Percentiles rank a stretch among this genome's conserved stretches.
Evolutionary conservation across 1,284 basidiomycete genomes (phyloP).

Genomic region (Ustilago tritici): DNA sequence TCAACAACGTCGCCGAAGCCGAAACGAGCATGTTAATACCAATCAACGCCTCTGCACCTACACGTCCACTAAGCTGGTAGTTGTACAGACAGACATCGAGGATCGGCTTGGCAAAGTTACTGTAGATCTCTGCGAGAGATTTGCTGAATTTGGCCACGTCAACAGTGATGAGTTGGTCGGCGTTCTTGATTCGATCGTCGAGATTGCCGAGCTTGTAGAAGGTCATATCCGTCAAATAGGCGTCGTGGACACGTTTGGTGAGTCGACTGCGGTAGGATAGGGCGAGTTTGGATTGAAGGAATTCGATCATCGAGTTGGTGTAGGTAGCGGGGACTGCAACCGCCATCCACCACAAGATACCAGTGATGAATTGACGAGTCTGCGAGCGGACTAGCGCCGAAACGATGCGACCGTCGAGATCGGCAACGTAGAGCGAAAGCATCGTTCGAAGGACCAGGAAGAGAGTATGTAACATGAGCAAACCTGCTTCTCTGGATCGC

Average conservation of each 20-base stretch:
- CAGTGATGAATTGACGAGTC: constrained; percentile 81
- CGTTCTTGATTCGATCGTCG: constrained; percentile 90
- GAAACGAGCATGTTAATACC: constrained; percentile 88
- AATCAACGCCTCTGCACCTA: constrained; percentile 92
- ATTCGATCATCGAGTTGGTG: constrained; percentile 92
- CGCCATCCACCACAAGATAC: constrained; percentile 88
- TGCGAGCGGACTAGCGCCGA: constrained; percentile 92
- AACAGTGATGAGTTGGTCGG: constrained; percentile 96
- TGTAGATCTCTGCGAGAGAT: constrained; percentile 90
- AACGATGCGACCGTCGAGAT: constrained; percentile 90
- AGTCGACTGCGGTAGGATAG: constrained; percentile 91
- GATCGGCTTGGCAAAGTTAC: constrained; percentile 78
- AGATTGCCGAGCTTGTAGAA: constrained; percentile 90
- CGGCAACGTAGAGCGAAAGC: constrained; percentile 93
- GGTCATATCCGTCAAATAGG: constrained; percentile 82
- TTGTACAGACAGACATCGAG: constrained; percentile 95
- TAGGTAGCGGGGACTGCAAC: constrained; percentile 87
- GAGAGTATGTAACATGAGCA: constrained; percentile 87
- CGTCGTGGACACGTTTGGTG: constrained; percentile 83
- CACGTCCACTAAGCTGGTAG: constrained; percentile 91
- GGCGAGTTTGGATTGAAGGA: constrained; percentile 91
- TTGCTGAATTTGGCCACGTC: constrained; percentile 94
- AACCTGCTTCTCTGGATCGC: constrained; percentile 84
- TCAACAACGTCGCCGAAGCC: constrained; percentile 61
- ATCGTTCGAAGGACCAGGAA: constrained; percentile 89